Evolutionary conservation across 2,329 filamentous ascomycete genomes (phyloP), one percentile per base, ranked within the genome.

Genomic region (Arthroderma sp.): DNA sequence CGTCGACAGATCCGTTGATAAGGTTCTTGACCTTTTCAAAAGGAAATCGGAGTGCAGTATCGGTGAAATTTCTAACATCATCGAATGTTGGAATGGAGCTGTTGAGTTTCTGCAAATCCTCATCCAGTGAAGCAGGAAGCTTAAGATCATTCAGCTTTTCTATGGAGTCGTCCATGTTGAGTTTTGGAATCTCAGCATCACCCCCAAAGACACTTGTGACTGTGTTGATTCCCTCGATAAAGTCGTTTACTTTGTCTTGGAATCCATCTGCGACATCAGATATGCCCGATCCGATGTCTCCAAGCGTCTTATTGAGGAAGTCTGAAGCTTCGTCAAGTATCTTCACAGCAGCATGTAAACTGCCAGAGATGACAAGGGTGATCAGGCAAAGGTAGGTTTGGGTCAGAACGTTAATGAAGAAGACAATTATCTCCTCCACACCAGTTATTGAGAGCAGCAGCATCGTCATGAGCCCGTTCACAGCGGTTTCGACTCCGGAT

Each of bases 311-410:
- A 56, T 83, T 80, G 53, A 85, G 66, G 51, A 73, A 73, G 46
- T 75, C 66, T 36, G 72, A 69, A 30, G 80, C 74, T 42, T 78
- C 72, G 57, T 80, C 70, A 40, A 80, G 70, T 50, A 82, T 48
- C 43, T 72, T 67, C 42, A 83, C 66, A 10, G 77, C 84, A 38
- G 80, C 79, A 42, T 86, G 78, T 42, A 95, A 69, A 55, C 80
- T 84, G 50, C 86, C 86, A 51, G 83, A 77, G 45, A 95, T 74
- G 40, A 86, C 80, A 51, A 94, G 77, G 29, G 85, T 85, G 58
- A 93, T 85, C 43, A 98, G 74, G 58, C 91, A 98, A 52, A 86
- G 74, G 58, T 94, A 95, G 10, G 87, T 95, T 42, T 81, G 82
- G 38, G 86, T 88, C 66, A 94, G 75, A 66, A 95, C 82, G 62